These are phyloP conservation scores for Pseudomonodictys pantanalensis DNA, from an alignment of 495 filamentous ascomycete species.

Conservation along the genomic window DNA sequence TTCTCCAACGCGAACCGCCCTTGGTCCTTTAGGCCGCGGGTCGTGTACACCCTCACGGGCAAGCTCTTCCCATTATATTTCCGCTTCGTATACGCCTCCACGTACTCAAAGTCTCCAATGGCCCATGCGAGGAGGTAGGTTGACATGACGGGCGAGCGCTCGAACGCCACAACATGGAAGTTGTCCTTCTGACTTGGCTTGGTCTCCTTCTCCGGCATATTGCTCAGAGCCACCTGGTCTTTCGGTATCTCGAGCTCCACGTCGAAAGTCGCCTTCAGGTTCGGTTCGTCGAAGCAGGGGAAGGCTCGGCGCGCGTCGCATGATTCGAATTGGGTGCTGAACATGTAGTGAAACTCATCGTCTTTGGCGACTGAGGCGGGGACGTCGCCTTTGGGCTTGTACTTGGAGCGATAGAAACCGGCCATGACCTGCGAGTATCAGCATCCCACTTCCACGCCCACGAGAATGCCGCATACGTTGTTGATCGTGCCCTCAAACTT, in stretches of 20 bases:
- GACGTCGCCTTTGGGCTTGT: conserved; percentile 71
- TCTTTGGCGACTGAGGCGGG: conserved; percentile 72
- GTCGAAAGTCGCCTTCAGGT: conserved; percentile 92
- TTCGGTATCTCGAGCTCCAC: conserved; percentile 87
- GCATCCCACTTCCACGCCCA: not conserved
- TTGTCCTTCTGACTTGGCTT: conserved; percentile 58
- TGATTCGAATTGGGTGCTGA: conserved; percentile 95
- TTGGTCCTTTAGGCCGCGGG: conserved; percentile 82
- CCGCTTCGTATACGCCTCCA: conserved; percentile 82
- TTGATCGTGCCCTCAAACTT: conserved; percentile 85
- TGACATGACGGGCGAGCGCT: conserved; percentile 88
- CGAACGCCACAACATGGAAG: conserved; percentile 77
- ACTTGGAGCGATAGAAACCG: conserved; percentile 93
- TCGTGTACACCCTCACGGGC: conserved; percentile 95
- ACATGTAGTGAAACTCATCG: conserved; percentile 82
- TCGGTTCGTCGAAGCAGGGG: conserved; percentile 97
- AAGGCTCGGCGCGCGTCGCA: conserved; percentile 93
- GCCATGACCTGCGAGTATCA: conserved; percentile 58
- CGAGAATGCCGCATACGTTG: conserved; percentile 53
- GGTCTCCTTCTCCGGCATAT: conserved; percentile 80
- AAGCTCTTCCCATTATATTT: conserved; percentile 85
- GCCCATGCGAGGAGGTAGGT: conserved; percentile 95
- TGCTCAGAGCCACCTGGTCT: conserved; percentile 82
- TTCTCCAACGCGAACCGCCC: conserved; percentile 82
- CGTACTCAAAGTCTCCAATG: conserved; percentile 92